phyloP scores from a whole-genome alignment of 257 asterid species.

The Nicotiana noctiflora region DNA sequence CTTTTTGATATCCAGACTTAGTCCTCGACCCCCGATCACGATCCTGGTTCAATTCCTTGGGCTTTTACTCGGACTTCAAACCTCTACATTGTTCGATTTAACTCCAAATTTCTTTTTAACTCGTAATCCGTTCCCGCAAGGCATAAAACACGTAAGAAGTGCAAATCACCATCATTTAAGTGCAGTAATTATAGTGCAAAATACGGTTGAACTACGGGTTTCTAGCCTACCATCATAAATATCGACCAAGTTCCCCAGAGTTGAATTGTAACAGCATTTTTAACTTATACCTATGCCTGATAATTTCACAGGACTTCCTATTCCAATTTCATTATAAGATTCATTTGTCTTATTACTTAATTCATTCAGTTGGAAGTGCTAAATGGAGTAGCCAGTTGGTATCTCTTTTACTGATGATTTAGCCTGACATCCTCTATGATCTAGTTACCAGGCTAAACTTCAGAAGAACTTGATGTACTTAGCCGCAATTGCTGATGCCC shows the following conservation, averaged over 20 bases:
- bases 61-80: too few species aligned
- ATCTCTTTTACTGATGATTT: not conserved
- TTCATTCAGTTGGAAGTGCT: not conserved
- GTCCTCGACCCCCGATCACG: too few species aligned
- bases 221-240: too few species aligned
- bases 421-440: not conserved
- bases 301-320: not conserved
- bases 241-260: not conserved
- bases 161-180: too few species aligned
- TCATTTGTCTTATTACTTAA: not conserved
- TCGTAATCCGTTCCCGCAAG: too few species aligned
- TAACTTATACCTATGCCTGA: not conserved
- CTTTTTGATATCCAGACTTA: too few species aligned
- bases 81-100: too few species aligned
- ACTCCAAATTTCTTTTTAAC: too few species aligned
- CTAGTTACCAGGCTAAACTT: slow-evolving; percentile 84
- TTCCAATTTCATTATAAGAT: not conserved
- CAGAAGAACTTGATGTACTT: slow-evolving; percentile 93
- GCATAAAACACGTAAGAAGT: too few species aligned
- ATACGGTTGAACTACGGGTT: too few species aligned
- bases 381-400: not conserved
- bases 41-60: too few species aligned
- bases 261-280: not conserved
- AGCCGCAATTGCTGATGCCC: slow-evolving; percentile 97
- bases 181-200: too few species aligned